A percentile compares a stretch with the other conserved stretches of the same genome.
Evolutionary conservation across 2,329 filamentous ascomycete genomes (phyloP).

Genomic region (Trematosphaeria pertusa): DNA sequence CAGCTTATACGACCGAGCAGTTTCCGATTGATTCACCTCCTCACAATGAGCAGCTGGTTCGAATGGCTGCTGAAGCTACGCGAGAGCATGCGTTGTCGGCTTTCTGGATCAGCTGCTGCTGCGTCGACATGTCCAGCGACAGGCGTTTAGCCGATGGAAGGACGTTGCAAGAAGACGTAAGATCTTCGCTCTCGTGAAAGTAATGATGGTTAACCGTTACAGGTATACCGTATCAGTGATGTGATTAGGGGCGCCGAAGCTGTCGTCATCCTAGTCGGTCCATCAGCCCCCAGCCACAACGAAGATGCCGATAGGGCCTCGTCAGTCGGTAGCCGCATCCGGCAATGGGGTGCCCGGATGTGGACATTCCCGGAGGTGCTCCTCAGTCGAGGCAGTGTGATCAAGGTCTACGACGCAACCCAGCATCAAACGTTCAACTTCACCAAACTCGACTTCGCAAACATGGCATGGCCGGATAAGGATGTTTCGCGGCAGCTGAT

Average conservation of each 20-base stretch:
- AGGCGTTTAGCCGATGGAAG: constrained; percentile 28
- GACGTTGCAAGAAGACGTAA: background rate
- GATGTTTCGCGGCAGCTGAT: constrained; percentile 41
- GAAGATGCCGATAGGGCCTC: background rate
- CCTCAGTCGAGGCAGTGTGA: constrained; percentile 12
- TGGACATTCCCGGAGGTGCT: constrained; percentile 54
- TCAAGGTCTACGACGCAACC: background rate
- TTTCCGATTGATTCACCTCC: constrained; percentile 28
- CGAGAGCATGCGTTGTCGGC: constrained; percentile 38
- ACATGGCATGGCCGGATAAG: constrained; percentile 16
- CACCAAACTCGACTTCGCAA: background rate
- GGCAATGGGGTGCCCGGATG: background rate
- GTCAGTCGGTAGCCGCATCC: background rate
- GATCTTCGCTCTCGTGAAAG: background rate
- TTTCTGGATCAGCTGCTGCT: constrained; percentile 52
- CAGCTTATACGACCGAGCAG: constrained; percentile 48
- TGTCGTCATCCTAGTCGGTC: constrained; percentile 48
- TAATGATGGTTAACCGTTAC: background rate
- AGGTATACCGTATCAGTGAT: constrained; percentile 52
- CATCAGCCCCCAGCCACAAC: background rate
- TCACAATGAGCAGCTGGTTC: constrained; percentile 29
- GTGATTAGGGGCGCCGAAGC: constrained; percentile 49
- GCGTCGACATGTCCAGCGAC: constrained; percentile 39
- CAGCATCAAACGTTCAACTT: background rate
- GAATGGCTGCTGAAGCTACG: constrained; percentile 45